Conservation (phyloP, 2,329 filamentous ascomycete species). For the Fusarium siculi region DNA sequence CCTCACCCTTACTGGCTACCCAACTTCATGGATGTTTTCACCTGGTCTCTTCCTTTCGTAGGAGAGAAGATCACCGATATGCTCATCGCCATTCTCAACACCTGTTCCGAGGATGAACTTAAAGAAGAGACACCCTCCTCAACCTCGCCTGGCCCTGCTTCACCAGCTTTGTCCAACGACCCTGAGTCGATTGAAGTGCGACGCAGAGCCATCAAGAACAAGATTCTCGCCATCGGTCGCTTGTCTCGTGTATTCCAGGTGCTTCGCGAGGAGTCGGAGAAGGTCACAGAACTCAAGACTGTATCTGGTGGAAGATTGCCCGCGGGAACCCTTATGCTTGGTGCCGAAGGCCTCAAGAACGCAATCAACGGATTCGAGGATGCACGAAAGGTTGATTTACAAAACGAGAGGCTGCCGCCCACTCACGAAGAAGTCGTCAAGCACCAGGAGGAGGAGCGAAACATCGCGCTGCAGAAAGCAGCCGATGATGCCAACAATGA, state of each 20-base stretch:
- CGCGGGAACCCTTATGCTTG: conserved; percentile 96
- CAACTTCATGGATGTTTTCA: conserved; percentile 99
- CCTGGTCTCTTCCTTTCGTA: conserved; percentile 99
- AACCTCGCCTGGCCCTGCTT: conserved; percentile 74
- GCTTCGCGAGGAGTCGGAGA: conserved; percentile 94
- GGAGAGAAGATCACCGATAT: conserved; percentile 99
- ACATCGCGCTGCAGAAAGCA: conserved; percentile 86
- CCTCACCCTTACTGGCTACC: conserved; percentile 99
- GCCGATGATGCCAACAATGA: conserved; percentile 92
- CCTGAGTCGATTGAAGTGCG: conserved; percentile 93
- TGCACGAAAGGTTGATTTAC: conserved; percentile 93
- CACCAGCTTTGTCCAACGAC: conserved; percentile 75
- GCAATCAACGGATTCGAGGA: conserved; percentile 98
- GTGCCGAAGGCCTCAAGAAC: conserved; percentile 98
- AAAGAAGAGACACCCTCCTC: conserved; percentile 85
- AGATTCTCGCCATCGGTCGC: conserved; percentile 96
- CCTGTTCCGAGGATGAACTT: conserved; percentile 98
- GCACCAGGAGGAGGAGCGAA: conserved; percentile 82
- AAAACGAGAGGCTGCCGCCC: conserved; percentile 94
- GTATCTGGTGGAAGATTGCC: conserved; percentile 92
- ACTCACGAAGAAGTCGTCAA: conserved; percentile 90
- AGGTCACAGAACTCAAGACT: conserved; percentile 97
- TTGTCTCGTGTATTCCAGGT: conserved; percentile 99
- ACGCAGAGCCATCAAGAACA: conserved; percentile 98
- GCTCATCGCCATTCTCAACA: conserved; percentile 98